phyloP scores from a whole-genome alignment of 1,284 basidiomycete species.

The Microbotryum scabiosae region DNA sequence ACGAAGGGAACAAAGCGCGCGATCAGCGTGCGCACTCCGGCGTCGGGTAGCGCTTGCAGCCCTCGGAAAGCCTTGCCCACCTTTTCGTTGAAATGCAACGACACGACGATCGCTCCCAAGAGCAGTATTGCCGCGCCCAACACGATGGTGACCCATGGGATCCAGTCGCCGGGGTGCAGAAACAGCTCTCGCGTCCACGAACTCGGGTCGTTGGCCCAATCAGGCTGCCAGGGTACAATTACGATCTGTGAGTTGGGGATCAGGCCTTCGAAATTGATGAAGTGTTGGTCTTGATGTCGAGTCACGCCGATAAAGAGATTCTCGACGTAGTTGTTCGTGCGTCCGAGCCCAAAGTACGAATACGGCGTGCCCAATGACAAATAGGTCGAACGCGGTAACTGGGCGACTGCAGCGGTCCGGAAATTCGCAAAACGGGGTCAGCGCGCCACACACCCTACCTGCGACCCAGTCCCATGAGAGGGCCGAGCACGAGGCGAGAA shows the following conservation, averaged over 20 bases:
- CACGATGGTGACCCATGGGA: constrained; percentile 87
- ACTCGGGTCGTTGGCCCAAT: constrained; percentile 42
- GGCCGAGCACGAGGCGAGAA: background rate
- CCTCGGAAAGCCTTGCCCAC: constrained; percentile 19
- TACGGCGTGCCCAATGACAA: constrained; percentile 84
- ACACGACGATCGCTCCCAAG: constrained; percentile 72
- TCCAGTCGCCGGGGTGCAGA: constrained; percentile 90
- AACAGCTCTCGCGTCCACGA: constrained; percentile 85
- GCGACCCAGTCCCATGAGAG: too few relatives aligned
- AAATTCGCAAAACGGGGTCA: background rate
- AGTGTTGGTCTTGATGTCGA: constrained; percentile 57
- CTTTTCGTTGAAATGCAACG: constrained; percentile 85
- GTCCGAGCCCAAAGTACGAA: constrained; percentile 89
- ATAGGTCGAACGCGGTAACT: constrained; percentile 86
- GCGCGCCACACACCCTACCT: background rate
- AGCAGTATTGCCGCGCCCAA: constrained; percentile 65
- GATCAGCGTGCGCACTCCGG: background rate
- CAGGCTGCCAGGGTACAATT: constrained; percentile 66
- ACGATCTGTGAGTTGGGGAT: constrained; percentile 96
- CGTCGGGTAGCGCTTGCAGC: background rate
- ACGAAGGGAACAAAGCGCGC: constrained; percentile 14
- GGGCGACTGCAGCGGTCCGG: constrained; percentile 54
- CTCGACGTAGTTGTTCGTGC: constrained; percentile 99
- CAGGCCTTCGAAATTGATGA: constrained; percentile 86
- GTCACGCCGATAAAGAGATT: constrained; percentile 88